Evolutionary conservation across 768 basidiomycete genomes (phyloP), one percentile per base, ranked within the genome.

Genomic region (Russula lepida): DNA sequence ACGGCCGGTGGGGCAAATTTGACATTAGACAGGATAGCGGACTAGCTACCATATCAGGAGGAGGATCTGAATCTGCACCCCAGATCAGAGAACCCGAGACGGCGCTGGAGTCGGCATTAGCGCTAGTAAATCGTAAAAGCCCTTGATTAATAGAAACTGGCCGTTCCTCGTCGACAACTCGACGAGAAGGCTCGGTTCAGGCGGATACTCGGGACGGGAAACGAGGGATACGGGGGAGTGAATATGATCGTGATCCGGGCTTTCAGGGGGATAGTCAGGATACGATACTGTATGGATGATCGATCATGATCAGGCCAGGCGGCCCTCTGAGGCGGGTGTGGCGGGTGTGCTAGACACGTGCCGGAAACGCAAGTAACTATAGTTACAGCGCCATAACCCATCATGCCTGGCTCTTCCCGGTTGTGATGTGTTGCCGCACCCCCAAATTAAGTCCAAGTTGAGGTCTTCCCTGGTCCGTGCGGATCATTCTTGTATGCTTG

Each of bases 91-190:
- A 60, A 86, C 75, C 46, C 84, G 79, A 54, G 85, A 86, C n/a
- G 87, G 82, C 49, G 84, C 73, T 23, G 77, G 84, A 3, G 76
- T 73, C 43, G 85, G 86, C 64, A 89, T 88, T 77, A 90, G 80
- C 23, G 89, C 79, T 37, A 91, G 78, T 33, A 92, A 79, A 76
- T 91, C 88, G 73, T 89, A 92, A 77, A 92, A 91, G 21, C 89
- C 92, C 65, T 89, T 87, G 79, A 92, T 89, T 41, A 92, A 79
- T 77, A 32, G 77, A 77, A n/a, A 75, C 68, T 32, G 74, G 73
- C 59, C 77, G 75, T 68, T 81, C 74, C 67, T 76, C 74, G 41
- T 75, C 74, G 32, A 72, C 64, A n/a, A n/a, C n/a, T n/a, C n/a
- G n/a, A n/a, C n/a, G 67, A 63, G 58, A 32, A 41, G 33, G 30